Conservation (phyloP, 371 early-diverging fungal species). For the Rhizopus arrhizus region DNA sequence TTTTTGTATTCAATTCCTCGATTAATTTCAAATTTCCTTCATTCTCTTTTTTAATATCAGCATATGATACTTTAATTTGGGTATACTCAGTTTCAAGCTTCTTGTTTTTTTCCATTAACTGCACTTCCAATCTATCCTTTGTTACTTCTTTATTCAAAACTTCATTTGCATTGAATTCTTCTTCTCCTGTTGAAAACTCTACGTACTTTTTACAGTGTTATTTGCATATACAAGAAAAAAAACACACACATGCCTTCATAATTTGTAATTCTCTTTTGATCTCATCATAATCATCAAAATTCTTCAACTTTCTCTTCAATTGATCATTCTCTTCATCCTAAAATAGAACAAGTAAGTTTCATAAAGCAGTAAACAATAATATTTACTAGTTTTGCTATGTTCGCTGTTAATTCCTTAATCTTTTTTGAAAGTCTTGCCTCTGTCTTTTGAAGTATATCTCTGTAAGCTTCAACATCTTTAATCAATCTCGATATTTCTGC, state of each 20-base stretch:
- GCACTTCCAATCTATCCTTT: conserved; percentile 65
- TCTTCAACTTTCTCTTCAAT: conserved; percentile 51
- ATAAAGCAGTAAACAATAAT: background rate
- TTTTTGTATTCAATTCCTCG: conserved; percentile 35
- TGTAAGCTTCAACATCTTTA: conserved; percentile 57
- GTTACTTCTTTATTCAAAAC: conserved; percentile 37
- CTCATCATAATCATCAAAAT: conserved; percentile 78
- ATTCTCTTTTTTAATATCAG: conserved; percentile 40
- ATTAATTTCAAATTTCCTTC: conserved; percentile 31
- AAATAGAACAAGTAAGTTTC: background rate
- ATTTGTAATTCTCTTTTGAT: conserved; percentile 85
- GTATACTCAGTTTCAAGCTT: conserved; percentile 76
- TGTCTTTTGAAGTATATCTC: conserved; percentile 48
- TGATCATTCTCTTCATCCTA: conserved; percentile 59
- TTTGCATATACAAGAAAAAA: background rate
- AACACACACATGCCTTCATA: conserved; percentile 63
- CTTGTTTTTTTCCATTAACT: conserved; percentile 83
- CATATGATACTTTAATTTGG: conserved; percentile 62
- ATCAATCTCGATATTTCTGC: conserved; percentile 55
- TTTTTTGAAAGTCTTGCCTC: conserved; percentile 49
- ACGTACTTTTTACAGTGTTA: conserved; percentile 34
- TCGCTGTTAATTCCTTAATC: conserved; percentile 55
- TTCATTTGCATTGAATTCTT: conserved; percentile 48
- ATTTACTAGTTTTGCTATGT: conserved; percentile 41
- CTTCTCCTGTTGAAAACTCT: conserved; percentile 53